Conservation (phyloP, 2,329 filamentous ascomycete species). For the Aspergillus versicolor region DNA sequence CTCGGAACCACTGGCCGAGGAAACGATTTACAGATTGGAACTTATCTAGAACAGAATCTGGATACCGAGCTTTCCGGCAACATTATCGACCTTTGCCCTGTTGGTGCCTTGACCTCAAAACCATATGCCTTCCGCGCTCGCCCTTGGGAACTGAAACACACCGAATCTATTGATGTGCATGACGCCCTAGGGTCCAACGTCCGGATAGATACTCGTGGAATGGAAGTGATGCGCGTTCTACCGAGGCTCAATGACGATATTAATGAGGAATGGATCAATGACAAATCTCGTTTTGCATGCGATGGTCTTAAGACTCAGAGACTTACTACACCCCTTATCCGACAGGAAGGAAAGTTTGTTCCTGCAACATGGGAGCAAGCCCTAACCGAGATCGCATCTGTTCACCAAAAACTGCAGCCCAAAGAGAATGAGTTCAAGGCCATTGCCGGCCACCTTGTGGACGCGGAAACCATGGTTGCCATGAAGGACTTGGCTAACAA, state of each 20-base stretch:
- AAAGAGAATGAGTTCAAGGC: constrained; percentile 95
- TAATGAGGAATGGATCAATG: constrained; percentile 99
- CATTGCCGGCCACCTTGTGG: constrained; percentile 84
- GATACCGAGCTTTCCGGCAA: constrained; percentile 95
- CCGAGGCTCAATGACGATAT: constrained; percentile 95
- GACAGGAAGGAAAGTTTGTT: constrained; percentile 85
- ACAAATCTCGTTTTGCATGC: constrained; percentile 95
- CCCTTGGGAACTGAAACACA: constrained; percentile 96
- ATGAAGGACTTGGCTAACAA: constrained; percentile 97
- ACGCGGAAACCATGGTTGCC: constrained; percentile 90
- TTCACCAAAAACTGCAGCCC: constrained; percentile 74
- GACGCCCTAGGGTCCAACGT: constrained; percentile 94
- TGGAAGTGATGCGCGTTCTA: constrained; percentile 93
- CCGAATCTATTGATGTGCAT: constrained; percentile 91
- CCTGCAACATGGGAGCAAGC: constrained; percentile 96
- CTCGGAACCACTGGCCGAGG: constrained; percentile 92
- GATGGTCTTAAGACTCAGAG: constrained; percentile 96
- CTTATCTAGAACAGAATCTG: constrained; percentile 91
- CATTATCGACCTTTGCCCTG: constrained; percentile 96
- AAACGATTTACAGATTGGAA: constrained; percentile 97
- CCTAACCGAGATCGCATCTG: constrained; percentile 78
- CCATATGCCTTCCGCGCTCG: constrained; percentile 96
- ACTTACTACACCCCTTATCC: constrained; percentile 86
- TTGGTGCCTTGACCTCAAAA: constrained; percentile 94
- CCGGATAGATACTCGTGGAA: constrained; percentile 84